Evolutionary conservation across 1,284 basidiomycete species (phyloP).

Genomic region (Erythrobasidium hasegawianum): DNA sequence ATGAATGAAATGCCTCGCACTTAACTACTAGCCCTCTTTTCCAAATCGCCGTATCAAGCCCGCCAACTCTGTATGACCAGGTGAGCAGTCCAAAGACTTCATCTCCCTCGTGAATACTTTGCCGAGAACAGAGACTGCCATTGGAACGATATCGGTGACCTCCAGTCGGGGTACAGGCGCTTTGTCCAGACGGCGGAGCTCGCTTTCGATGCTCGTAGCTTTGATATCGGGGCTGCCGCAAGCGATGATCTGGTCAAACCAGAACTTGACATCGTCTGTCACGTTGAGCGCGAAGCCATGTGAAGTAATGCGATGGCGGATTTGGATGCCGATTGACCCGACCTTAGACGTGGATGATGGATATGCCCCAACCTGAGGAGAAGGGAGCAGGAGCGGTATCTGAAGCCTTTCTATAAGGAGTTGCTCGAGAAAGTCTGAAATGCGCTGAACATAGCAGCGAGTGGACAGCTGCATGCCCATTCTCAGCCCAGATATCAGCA

Average conservation of each 20-base stretch:
- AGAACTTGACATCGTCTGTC: constrained; percentile 67
- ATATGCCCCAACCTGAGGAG: constrained; percentile 68
- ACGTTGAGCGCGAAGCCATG: constrained; percentile 96
- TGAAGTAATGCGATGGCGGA: constrained; percentile 85
- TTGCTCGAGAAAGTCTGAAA: constrained; percentile 50
- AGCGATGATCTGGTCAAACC: constrained; percentile 85
- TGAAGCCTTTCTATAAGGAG: constrained; percentile 43
- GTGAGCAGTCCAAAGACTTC: neutral
- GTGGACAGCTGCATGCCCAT: constrained; percentile 50
- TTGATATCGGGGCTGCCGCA: constrained; percentile 83
- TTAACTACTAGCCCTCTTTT: too few relatives aligned
- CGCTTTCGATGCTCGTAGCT: constrained; percentile 55
- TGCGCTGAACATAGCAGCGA: constrained; percentile 53
- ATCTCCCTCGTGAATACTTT: constrained; percentile 23
- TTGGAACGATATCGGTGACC: constrained; percentile 28
- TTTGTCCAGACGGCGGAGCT: constrained; percentile 33
- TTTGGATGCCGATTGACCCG: constrained; percentile 92
- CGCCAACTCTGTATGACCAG: too few relatives aligned
- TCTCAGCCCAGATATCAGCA: neutral
- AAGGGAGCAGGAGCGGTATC: constrained; percentile 51
- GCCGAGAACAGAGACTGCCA: constrained; percentile 6
- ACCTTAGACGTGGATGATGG: constrained; percentile 67
- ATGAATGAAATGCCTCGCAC: too few relatives aligned
- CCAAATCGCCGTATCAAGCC: too few relatives aligned
- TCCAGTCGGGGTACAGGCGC: neutral